A percentile compares a stretch with the other conserved stretches of the same genome.
Evolutionary conservation across 305 asterid species (phyloP).

Genomic region (Fraxinus latifolia): DNA sequence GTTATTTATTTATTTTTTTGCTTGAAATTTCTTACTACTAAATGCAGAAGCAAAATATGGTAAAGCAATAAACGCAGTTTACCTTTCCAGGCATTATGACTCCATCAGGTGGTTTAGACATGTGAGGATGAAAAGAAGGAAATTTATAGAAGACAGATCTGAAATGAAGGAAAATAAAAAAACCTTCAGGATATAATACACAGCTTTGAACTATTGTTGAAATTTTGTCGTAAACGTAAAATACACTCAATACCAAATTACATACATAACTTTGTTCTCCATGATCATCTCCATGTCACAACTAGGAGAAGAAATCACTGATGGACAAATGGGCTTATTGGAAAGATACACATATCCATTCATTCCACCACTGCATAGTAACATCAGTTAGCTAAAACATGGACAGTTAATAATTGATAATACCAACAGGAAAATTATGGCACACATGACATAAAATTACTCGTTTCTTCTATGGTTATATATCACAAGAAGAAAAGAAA

Average conservation of each 20-base stretch:
- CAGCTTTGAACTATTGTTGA: conserved; percentile 1
- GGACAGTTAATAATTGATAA: background rate
- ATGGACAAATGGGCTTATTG: conserved; percentile 39
- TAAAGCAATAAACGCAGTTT: conserved; percentile 7
- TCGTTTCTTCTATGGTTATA: background rate
- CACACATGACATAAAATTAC: background rate
- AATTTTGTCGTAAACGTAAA: background rate
- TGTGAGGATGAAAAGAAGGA: conserved; percentile 54
- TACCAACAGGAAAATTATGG: background rate
- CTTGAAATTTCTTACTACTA: background rate
- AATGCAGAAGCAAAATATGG: background rate
- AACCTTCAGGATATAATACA: background rate
- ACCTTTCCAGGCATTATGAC: conserved; percentile 48
- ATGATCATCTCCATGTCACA: conserved; percentile 34
- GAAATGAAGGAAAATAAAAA: conserved; percentile 17
- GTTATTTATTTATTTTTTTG: background rate
- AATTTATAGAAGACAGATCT: conserved; percentile 49
- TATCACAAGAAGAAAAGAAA: background rate
- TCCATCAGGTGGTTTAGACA: conserved; percentile 47
- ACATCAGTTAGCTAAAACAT: conserved; percentile 11
- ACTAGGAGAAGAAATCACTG: conserved; percentile 41
- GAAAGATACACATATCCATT: conserved; percentile 49
- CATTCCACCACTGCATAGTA: conserved; percentile 50
- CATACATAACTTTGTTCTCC: conserved; percentile 48
- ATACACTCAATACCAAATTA: conserved; percentile 9